A percentile compares a stretch with the other conserved stretches of the same genome.
Evolutionary conservation across 2,329 filamentous ascomycete genomes (phyloP).

Genomic region (Nigrospora sphaerica): DNA sequence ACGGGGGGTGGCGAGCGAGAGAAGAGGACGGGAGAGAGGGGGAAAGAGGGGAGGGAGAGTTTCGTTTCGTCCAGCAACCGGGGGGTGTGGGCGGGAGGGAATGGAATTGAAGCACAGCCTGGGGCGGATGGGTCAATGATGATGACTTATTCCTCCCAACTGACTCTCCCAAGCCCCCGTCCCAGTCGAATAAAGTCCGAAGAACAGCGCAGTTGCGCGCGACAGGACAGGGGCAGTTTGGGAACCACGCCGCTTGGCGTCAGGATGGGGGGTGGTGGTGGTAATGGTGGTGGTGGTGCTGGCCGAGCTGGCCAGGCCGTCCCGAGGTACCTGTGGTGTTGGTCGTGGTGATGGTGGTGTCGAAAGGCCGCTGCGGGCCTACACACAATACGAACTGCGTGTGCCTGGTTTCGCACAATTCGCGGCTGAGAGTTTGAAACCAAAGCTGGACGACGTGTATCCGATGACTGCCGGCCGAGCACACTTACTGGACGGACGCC

Average conservation of each 20-base stretch:
- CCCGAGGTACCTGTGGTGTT: no score
- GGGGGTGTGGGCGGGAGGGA: background rate
- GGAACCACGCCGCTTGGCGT: constrained; percentile 1
- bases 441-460: no score
- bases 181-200: constrained; percentile 1
- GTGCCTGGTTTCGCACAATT: constrained; percentile 1
- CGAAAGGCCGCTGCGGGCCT: background rate
- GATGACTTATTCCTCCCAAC: constrained; percentile 2
- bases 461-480: no score
- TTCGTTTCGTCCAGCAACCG: background rate
- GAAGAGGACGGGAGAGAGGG: background rate
- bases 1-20: background rate
- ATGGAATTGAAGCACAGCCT: background rate
- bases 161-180: background rate
- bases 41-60: background rate
- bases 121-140: constrained; percentile 1
- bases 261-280: background rate
- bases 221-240: constrained; percentile 1
- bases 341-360: background rate
- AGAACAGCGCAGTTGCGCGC: background rate
- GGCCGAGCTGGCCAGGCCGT: no score
- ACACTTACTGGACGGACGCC: no score
- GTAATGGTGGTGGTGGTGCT: background rate
- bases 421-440: no score
- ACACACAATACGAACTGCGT: constrained; percentile 1